A percentile compares a stretch with the other conserved stretches of the same genome.
Evolutionary conservation across 73 alveolate species (phyloP).

Genomic region (Urostyla sp.): DNA sequence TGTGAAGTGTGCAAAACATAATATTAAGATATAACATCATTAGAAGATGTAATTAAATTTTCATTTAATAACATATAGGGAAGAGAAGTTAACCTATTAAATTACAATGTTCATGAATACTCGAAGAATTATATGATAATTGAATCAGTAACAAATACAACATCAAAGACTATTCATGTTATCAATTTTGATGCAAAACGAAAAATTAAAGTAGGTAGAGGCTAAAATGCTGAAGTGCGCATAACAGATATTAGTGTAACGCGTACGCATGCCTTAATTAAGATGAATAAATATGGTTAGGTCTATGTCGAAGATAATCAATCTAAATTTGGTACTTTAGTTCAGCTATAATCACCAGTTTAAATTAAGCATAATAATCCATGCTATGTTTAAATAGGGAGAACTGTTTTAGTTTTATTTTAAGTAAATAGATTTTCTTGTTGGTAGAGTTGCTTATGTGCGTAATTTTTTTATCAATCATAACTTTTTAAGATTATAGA

Average conservation of each 20-base stretch:
- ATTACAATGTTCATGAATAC: constrained; percentile 52
- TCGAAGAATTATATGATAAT: constrained; percentile 56
- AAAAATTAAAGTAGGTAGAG: constrained; percentile 56
- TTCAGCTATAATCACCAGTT: neutral
- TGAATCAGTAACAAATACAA: constrained; percentile 67
- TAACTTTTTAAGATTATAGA: neutral
- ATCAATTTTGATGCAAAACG: constrained; percentile 34
- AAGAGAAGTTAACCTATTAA: constrained; percentile 16
- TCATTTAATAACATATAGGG: no score
- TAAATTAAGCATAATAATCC: constrained; percentile 16
- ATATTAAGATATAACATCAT: constrained; percentile 22
- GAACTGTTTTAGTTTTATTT: neutral
- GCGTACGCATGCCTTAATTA: constrained; percentile 50
- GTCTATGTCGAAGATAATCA: constrained; percentile 46
- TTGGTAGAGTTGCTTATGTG: neutral
- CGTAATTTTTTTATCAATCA: neutral
- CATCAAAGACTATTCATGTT: constrained; percentile 69
- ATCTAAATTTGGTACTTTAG: constrained; percentile 71
- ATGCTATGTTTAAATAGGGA: constrained; percentile 5
- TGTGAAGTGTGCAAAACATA: constrained; percentile 77
- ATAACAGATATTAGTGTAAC: constrained; percentile 69
- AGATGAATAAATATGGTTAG: constrained; percentile 37
- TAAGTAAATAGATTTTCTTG: constrained; percentile 29
- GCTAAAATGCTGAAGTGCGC: constrained; percentile 65
- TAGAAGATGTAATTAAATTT: no score